A percentile compares a stretch with the other conserved stretches of the same genome.
These are phyloP conservation scores for Cenchrus purpureus DNA, from an alignment of 176 grass and related monocot species.

Conservation along the genomic window DNA sequence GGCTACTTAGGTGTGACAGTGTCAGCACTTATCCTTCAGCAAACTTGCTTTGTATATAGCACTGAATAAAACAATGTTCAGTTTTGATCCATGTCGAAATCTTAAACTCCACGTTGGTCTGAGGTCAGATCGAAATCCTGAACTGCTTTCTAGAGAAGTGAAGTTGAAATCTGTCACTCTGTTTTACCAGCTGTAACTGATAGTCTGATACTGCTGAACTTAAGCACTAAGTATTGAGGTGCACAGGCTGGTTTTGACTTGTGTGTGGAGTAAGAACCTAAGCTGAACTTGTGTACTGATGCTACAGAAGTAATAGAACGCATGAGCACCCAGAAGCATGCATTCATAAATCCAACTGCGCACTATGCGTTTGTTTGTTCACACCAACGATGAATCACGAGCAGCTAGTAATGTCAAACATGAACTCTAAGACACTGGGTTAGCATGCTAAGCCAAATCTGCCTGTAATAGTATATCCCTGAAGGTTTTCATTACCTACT, in stretches of 20 bases:
- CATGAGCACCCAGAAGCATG: background rate
- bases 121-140: background rate
- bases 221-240: background rate
- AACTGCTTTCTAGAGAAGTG: background rate
- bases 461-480: background rate
- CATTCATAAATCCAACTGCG: background rate
- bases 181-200: background rate
- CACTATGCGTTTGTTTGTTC: background rate
- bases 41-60: background rate
- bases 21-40: conserved; percentile 4
- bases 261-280: background rate
- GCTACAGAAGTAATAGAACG: background rate
- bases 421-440: background rate
- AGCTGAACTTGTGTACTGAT: background rate
- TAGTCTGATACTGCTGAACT: background rate
- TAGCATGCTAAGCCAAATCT: background rate
- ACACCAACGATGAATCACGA: background rate
- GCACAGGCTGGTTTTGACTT: background rate
- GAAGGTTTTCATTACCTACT: background rate
- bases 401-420: background rate
- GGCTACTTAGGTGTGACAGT: conserved; percentile 23
- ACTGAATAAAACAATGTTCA: background rate
- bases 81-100: background rate
- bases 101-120: background rate
- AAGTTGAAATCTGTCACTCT: background rate